Evolutionary conservation across 345 rosid species (phyloP).

Genomic region (Syzygium aromaticum): DNA sequence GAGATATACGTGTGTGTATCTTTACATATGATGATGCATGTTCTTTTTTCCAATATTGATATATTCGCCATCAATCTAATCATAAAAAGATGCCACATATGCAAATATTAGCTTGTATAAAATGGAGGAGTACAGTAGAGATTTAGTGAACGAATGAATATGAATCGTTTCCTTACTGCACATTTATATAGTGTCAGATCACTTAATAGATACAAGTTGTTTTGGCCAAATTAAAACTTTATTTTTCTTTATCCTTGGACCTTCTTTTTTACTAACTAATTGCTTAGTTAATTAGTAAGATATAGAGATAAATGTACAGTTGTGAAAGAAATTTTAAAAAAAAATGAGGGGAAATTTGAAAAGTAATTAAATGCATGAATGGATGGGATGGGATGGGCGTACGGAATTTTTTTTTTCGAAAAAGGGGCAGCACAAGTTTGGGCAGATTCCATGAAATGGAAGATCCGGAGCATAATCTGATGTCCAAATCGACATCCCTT

Average conservation of each 20-base stretch:
- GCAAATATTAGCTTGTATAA: too few species aligned
- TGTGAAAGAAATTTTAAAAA: not conserved
- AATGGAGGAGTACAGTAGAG: too few species aligned
- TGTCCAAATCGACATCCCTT: conserved; percentile 1
- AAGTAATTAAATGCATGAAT: not conserved
- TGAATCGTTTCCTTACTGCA: not conserved
- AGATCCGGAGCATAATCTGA: not conserved
- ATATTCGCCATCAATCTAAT: not conserved
- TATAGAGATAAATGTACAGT: not conserved
- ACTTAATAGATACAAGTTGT: not conserved
- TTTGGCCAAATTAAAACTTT: not conserved
- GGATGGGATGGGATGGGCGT: not conserved
- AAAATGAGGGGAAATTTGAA: not conserved
- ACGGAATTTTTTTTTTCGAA: not conserved
- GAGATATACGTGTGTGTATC: not conserved
- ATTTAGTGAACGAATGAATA: not conserved
- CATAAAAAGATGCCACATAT: not conserved
- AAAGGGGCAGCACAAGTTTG: not conserved
- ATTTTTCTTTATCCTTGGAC: not conserved
- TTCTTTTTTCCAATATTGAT: not conserved
- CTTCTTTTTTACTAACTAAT: not conserved
- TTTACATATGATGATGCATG: not conserved
- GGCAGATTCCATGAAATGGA: not conserved
- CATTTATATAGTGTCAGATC: not conserved
- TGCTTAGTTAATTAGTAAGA: not conserved